Conservation (phyloP, 2,329 filamentous ascomycete genomes). For the Stachybotrys echinatus region DNA sequence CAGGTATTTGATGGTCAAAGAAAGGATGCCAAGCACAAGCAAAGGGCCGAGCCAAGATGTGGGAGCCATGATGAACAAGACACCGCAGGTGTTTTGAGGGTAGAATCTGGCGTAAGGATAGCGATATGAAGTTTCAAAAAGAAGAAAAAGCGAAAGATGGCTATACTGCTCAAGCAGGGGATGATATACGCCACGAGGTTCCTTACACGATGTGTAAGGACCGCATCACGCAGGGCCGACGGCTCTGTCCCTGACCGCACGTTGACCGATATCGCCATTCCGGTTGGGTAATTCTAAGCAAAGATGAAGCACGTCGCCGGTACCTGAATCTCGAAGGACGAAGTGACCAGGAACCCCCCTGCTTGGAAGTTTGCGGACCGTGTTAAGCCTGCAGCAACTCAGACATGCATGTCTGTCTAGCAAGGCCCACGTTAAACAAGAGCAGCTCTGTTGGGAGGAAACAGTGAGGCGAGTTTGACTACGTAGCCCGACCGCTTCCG, state of each 20-base stretch:
- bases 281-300: neutral
- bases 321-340: neutral
- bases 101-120: too few relatives aligned
- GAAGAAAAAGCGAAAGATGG: too few relatives aligned
- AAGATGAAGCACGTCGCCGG: neutral
- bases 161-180: neutral
- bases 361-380: neutral
- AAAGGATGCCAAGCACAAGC: neutral
- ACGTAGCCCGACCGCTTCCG: too few relatives aligned
- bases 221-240: neutral
- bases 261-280: neutral
- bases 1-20: neutral
- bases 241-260: neutral
- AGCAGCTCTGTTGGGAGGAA: too few relatives aligned
- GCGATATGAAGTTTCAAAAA: too few relatives aligned
- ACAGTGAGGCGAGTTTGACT: neutral
- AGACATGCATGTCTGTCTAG: neutral
- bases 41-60: neutral
- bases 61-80: neutral
- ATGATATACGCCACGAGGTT: neutral
- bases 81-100: too few relatives aligned
- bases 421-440: neutral
- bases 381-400: neutral
- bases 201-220: neutral
- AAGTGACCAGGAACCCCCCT: neutral